Percentiles rank a stretch among this genome's conserved stretches.
These are phyloP conservation scores for Lobosporangium transversale DNA, from an alignment of 192 early-diverging fungal genomes.

Conservation along the genomic window DNA sequence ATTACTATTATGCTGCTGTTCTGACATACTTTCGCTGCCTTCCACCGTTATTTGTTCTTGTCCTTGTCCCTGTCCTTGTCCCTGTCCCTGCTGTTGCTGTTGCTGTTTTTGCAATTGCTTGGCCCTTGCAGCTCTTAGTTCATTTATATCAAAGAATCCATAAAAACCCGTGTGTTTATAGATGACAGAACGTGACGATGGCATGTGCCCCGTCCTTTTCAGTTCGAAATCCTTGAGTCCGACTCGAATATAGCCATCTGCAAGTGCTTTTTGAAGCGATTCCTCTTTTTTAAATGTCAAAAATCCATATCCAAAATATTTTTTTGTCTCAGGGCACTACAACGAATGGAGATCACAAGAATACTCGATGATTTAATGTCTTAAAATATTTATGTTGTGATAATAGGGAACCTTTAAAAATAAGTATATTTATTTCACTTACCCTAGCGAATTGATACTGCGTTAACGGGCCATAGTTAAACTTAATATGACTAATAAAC, in stretches of 20 bases:
- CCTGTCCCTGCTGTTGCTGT: background rate
- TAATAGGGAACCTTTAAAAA: background rate
- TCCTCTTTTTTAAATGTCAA: slow-evolving; percentile 43
- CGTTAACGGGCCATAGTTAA: slow-evolving; percentile 35
- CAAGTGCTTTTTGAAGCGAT: slow-evolving; percentile 31
- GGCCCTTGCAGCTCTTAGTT: slow-evolving; percentile 14
- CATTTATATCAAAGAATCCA: slow-evolving; percentile 28
- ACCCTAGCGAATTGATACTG: slow-evolving; percentile 49
- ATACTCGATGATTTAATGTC: too few species aligned
- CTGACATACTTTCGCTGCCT: too few species aligned
- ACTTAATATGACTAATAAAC: slow-evolving; percentile 45
- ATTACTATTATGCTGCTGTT: too few species aligned
- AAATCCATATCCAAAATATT: slow-evolving; percentile 50
- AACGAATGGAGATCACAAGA: too few species aligned
- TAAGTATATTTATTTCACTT: slow-evolving; percentile 2
- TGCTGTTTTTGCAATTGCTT: slow-evolving; percentile 2
- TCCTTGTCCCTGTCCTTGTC: too few species aligned
- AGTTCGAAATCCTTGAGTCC: slow-evolving; percentile 40
- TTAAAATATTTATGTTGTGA: too few species aligned
- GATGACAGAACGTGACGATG: background rate
- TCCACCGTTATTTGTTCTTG: too few species aligned
- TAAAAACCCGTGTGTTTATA: slow-evolving; percentile 29
- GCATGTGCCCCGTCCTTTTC: slow-evolving; percentile 21
- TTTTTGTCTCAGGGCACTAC: slow-evolving; percentile 47
- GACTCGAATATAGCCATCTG: slow-evolving; percentile 38